Base-by-base conservation (phyloP, 2,329 filamentous ascomycete species). In the Aspergillus sp. region DNA sequence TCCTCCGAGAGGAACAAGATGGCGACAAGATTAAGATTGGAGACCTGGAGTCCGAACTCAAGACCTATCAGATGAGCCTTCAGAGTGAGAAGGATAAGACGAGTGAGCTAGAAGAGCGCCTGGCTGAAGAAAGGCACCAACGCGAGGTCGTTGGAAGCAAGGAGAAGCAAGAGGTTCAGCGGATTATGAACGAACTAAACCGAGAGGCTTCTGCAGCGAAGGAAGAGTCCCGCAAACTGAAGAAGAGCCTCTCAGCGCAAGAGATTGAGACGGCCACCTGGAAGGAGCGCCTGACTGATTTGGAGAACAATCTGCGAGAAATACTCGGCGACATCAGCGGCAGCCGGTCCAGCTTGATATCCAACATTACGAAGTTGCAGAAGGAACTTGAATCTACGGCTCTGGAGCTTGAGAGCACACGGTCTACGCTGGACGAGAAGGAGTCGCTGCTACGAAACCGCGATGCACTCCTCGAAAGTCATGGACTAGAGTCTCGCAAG, bases 11-110 rank as follows among this genome's bases (percentile, higher is more conserved):
- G 71, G 95, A 99, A 78, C 95, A 99, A 74, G 95, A 99, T 75
- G 86, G 85, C 17, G 95, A 99, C 79, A 99, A 99, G 82, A 96
- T 99, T 72, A 93, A 92, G 75, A 98, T 99, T 68, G 91, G 93
- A 39, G 92, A 98, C 69, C 81, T 98, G 7, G 93, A 98, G 70
- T 90, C 91, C 8, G 86, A 88, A 13, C 78, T 97, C 39, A 89
- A 90, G 66, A 89, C 86, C 56, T 84, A 87, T n/a, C 89, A 96
- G 71, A 86, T 91, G 68, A 85, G 80, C 49, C 79, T 96, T n/a
- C 85, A 89, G 56, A 92, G 95, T 51, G 92, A 96, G 73, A 89
- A 89, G 73, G 93, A 97, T 60, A 87, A 86, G 47, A 81, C 83
- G 17, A 82, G 80, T 68, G 89, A 92, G 66, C 79, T 93, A 27